Evolutionary conservation across 495 filamentous ascomycete species (phyloP), one percentile per base, ranked within the genome.

Genomic region (Aspergillus steynii): DNA sequence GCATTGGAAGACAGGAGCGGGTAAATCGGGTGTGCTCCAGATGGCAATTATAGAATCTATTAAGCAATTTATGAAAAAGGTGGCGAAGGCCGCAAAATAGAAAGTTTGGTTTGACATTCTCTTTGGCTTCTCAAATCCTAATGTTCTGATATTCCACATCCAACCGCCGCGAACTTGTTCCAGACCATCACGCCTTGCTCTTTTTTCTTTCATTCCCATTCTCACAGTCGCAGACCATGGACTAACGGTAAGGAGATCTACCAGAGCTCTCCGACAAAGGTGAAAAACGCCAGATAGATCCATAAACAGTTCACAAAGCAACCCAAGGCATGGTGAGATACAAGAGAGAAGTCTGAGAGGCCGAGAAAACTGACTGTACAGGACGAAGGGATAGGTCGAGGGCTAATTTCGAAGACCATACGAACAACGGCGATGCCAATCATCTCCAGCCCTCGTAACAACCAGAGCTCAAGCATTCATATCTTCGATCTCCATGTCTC

Each of bases 401-500:
- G 20, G 20, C 20, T 20, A 20, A 20, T 20, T 20, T 20, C 20
- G 20, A 20, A 20, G 20, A 20, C 20, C 20, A 20, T 20, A 20
- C 0, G 20, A 20, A 20, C 20, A 20, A 20, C 31, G 4, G 20
- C 5, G 8, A 45, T 25, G 20, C 53, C 45, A 51, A 12, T 34
- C 51, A 37, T n/a, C 27, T 45, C 53, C 45, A 51, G 20, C 26
- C 51, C 51, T n/a, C 27, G 4, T 27, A 29, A n/a, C 10, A 14
- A 50, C 27, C 8, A 47, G 32, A 50, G 5, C 14, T 51, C 53
- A 65, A 54, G 37, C 65, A 52, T 65, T 65, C 20, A 60, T 48
- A 29, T 65, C 64, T 56, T 76, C 75, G 37, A 72, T 52, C 63
- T 76, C 72, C 70, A 74, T 68, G 7, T 68, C 71, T 5, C 72